Evolutionary conservation across 202 grass and related monocot species (phyloP).

Genomic region (Dendrocalamus latiflorus): DNA sequence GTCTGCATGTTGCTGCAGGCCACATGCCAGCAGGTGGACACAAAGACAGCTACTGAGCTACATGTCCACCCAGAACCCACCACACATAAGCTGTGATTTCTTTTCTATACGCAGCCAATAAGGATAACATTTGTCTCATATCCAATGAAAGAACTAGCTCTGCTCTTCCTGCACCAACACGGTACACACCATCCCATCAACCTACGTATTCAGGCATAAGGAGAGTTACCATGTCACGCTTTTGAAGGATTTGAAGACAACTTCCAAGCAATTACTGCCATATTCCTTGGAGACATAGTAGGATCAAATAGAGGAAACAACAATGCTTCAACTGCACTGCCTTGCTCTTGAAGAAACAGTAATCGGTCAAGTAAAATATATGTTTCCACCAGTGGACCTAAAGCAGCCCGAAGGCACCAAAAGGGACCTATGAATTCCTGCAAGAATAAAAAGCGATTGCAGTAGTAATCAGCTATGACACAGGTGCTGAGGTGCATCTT

Average conservation of each 20-base stretch:
- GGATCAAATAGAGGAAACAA: slow-evolving; percentile 87
- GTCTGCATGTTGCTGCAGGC: slow-evolving; percentile 5
- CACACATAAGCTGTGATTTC: not conserved
- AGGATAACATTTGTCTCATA: slow-evolving; percentile 7
- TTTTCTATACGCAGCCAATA: not conserved
- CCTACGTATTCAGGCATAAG: slow-evolving; percentile 19
- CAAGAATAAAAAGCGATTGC: slow-evolving; percentile 16
- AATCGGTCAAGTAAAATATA: slow-evolving; percentile 92
- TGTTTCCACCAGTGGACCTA: slow-evolving; percentile 89
- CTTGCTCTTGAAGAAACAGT: slow-evolving; percentile 82
- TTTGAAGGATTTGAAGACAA: slow-evolving; percentile 31
- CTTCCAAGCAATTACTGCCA: slow-evolving; percentile 65
- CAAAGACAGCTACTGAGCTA: not conserved
- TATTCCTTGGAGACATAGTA: slow-evolving; percentile 75
- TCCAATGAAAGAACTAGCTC: slow-evolving; percentile 9
- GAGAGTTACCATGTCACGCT: slow-evolving; percentile 40
- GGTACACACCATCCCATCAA: slow-evolving; percentile 11
- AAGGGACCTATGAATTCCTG: slow-evolving; percentile 86
- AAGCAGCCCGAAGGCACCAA: slow-evolving; percentile 87
- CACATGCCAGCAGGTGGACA: slow-evolving; percentile 8
- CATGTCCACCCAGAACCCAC: slow-evolving; percentile 1
- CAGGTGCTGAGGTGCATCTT: not conserved
- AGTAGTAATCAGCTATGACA: slow-evolving; percentile 11
- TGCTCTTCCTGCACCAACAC: slow-evolving; percentile 14
- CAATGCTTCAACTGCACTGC: slow-evolving; percentile 45